Base-by-base conservation (phyloP, 371 early-diverging fungal genomes). In the Vairimorpha necatrix region DNA sequence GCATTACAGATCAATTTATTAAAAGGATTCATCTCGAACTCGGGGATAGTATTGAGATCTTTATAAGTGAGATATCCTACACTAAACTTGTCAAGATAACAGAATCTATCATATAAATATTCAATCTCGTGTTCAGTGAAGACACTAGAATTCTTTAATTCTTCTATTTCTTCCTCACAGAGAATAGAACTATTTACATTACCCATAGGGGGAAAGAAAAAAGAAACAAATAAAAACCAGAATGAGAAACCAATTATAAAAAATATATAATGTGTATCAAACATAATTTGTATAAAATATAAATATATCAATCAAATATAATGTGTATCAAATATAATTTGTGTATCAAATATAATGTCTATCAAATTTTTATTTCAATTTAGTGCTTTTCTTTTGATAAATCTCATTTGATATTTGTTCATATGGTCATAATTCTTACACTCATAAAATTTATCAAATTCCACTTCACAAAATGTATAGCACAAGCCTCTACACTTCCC, bases 11-110 rank as follows among this genome's bases (percentile, higher is more conserved):
- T 72, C 7, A 77, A 63, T 18, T 53, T 67, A n/a, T 39, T 71
- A n/a, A 83, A 68, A n/a, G 83, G 83, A 62, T 83, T 83, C 0
- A 72, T 67, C 14, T 72, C 67, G 66, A 83, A 80, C 63, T 83
- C 83, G 24, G 83, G 83, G 4, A 83, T 72, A 46, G 67, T 75
- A 50, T 79, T 74, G 18, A 83, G 42, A 14, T 83, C 83, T 3
- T 72, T 69, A 56, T 62, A 83, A 20, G 80, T 74, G 9, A 83
- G 30, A 67, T 70, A 75, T 24, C 80, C 80, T 26, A 42, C 36
- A n/a, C 63, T 50, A 13, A 34, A 30, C 46, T 38, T 80, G 42
- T 83, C 80, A 34, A 83, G 33, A 63, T 65, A 72, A 22, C 47
- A 69, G 65, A 83, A 83, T 38, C 83, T 62, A 38, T 80, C 78